These are phyloP conservation scores for Fraxinus velutina DNA, from an alignment of 305 asterid genomes.

Conservation along the genomic window DNA sequence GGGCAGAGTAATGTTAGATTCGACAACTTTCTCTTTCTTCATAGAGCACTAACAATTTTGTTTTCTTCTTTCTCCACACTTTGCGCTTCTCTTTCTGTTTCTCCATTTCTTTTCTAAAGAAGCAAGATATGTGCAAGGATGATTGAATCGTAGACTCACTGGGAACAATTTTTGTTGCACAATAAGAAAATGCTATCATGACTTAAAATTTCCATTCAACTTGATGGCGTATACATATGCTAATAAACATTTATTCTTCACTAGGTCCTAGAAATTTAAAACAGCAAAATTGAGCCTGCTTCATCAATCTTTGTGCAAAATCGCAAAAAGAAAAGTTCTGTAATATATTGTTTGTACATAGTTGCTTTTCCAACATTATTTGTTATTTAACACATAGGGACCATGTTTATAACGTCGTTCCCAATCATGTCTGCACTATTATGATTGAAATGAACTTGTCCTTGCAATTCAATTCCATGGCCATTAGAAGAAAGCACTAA, in stretches of 20 bases:
- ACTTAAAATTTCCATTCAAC: not conserved
- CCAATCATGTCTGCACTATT: conserved; percentile 24
- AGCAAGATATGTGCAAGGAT: not conserved
- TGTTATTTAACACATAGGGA: conserved; percentile 22
- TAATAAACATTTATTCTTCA: not conserved
- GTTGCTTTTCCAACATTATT: not conserved
- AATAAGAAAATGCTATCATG: not conserved
- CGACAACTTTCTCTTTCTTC: not conserved
- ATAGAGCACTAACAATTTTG: not conserved
- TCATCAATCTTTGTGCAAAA: conserved; percentile 1
- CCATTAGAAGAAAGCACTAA: conserved; percentile 30
- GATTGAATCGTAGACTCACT: not conserved
- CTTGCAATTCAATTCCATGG: conserved; percentile 34
- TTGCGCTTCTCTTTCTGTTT: not conserved
- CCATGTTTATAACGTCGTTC: conserved; percentile 22
- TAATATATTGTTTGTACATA: not conserved
- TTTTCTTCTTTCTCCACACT: not conserved
- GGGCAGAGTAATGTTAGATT: not conserved
- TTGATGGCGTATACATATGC: not conserved
- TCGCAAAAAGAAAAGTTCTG: not conserved
- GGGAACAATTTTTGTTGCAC: not conserved
- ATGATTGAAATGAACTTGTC: conserved; percentile 30
- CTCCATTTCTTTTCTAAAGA: not conserved
- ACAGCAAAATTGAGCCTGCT: not conserved
- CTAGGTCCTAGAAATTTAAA: not conserved